These are phyloP conservation scores for Erythrobasidium hasegawianum DNA, from an alignment of 1,284 basidiomycete genomes.

Conservation along the genomic window DNA sequence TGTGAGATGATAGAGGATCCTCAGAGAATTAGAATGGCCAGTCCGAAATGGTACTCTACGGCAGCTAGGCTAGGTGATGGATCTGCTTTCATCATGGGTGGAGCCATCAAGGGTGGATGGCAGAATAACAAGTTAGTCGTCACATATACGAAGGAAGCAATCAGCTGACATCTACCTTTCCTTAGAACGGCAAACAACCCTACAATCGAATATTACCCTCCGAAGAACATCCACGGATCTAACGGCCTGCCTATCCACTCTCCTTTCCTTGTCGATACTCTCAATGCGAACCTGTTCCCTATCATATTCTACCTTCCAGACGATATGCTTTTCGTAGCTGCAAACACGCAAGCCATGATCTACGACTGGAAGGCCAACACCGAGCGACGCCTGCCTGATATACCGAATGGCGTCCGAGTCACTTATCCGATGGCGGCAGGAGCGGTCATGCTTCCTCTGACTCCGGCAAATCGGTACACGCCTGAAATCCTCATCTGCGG, in stretches of 20 bases:
- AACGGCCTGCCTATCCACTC: conserved; percentile 62
- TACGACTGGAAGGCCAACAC: conserved; percentile 67
- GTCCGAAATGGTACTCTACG: conserved; percentile 42
- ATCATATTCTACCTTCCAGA: conserved; percentile 70
- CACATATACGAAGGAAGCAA: no score
- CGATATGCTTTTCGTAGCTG: conserved; percentile 65
- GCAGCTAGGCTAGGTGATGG: conserved; percentile 54
- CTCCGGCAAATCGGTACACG: conserved; percentile 60
- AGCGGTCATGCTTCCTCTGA: conserved; percentile 65
- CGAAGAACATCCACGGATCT: conserved; percentile 54
- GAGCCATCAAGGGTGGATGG: conserved; percentile 63
- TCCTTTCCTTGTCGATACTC: conserved; percentile 64
- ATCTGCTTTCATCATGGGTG: conserved; percentile 74
- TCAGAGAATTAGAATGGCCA: conserved; percentile 37
- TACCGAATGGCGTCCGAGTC: conserved; percentile 74
- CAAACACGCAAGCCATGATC: conserved; percentile 70
- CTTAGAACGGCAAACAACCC: conserved; percentile 67
- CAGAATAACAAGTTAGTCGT: conserved; percentile 50
- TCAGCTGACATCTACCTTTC: conserved; percentile 15
- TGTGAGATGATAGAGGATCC: conserved; percentile 62
- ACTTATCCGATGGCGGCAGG: conserved; percentile 78
- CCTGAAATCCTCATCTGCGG: conserved; percentile 73
- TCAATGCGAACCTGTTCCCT: conserved; percentile 76
- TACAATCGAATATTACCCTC: conserved; percentile 72
- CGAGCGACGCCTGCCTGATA: conserved; percentile 61